Evolutionary conservation across 2,329 filamentous ascomycete genomes (phyloP), one percentile per base, ranked within the genome.

Genomic region (Elsinoe arachidis): DNA sequence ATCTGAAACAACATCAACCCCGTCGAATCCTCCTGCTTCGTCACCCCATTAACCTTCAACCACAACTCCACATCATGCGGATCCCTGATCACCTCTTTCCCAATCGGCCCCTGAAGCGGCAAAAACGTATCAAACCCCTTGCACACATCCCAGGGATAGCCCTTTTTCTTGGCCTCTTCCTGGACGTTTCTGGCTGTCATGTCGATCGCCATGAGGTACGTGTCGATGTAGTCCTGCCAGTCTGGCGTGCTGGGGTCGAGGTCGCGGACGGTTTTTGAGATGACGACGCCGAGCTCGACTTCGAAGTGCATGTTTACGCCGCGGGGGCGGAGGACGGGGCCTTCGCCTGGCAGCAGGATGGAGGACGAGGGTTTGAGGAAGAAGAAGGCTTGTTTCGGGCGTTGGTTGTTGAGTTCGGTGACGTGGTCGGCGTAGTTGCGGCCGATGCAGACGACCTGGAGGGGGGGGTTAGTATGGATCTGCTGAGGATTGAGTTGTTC

Each of bases 91-190:
- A 80, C 79, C 35, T 81, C 78, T 76, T 95, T 95, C 64, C 84
- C 78, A 66, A 99, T 95, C 57, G 88, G 78, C 62, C 86, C 78
- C 71, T 86, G 89, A 68, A 99, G 81, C 59, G 93, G 93, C 54
- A 95, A 80, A 77, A 99, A 99, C 2, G 93, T 97, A 72, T 99
- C 93, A 70, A 97, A 99, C 47, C 93, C 93, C 78, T 99, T 99
- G 64, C 89, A 87, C 63, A 96, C 96, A 67, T 85, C 84, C 93
- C 93, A 99, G 6, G 93, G 93, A 14, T 97, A 84, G 35, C 93
- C 90, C 78, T 93, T 96, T 75, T 87, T 90, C 82, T 97, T 99
- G 63, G 92, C 92, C 76, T 96, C 90, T 66, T 96, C 88, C 75
- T 99, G 93, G 5, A 89, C 83, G 73, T 97, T 97, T 63, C 93